Evolutionary conservation across 192 early-diverging fungal species (phyloP), one percentile per base, ranked within the genome.

Genomic region (Endogone sp.): DNA sequence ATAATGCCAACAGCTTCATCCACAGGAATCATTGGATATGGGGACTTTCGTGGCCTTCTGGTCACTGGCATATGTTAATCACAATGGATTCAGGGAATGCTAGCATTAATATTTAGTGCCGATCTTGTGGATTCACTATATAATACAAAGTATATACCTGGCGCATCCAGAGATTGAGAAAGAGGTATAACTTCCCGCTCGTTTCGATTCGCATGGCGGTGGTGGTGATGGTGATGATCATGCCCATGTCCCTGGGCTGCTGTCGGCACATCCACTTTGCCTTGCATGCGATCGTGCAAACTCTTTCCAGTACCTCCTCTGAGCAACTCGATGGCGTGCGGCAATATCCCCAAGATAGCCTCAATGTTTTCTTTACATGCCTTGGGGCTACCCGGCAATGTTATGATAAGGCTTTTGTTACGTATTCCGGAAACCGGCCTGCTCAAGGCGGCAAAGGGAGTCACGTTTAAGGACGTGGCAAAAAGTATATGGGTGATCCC

Each of bases 311-410:
- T 72, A 3, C 81, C 87, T 24, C 89, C 91, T 44, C 70, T 67
- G 3, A 78, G 71, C 2, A 94, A 72, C 66, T 94, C 91, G 6
- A 94, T 76, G 13, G 94, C 95, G 75, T 98, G 97, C 2, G 89
- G 89, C 22, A 98, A 70, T 9, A 95, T 83, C 4, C 73, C 71
- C 3, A 93, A 31, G 4, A 97, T 70, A 59, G 91, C 89, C 56
- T 86, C 79, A 31, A 96, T 71, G 75, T 93, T 97, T 78, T 99
- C 97, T 28, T 80, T 80, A 28, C 90, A 80, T 0, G 91, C 97
- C 78, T 95, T 97, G 4, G 79, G 82, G 69, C 93, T 96, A 27
- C 97, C 97, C 3, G 97, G 97, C 11, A 97, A 83, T 0, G 95
- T 94, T 21, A 99, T 28, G 11, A 97, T 82, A 0, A 97, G 59